Evolutionary conservation across 768 basidiomycete genomes (phyloP).

Genomic region (Lactarius indigo): DNA sequence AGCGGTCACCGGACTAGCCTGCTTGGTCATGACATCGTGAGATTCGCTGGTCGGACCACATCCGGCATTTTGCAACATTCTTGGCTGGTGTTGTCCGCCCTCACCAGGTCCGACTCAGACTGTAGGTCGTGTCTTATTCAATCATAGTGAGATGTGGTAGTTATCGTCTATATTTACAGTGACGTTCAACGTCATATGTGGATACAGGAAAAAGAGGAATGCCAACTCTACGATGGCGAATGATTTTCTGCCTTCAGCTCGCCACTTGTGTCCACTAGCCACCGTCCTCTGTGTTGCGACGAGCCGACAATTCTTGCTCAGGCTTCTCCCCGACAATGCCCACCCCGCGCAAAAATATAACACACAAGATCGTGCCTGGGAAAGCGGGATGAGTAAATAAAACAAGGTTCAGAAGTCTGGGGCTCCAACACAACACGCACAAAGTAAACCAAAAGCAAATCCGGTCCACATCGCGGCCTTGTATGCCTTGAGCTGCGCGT

Average conservation of each 20-base stretch:
- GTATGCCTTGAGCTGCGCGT: slow-evolving; percentile 49
- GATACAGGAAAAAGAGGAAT: too few relatives aligned
- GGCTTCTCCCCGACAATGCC: slow-evolving; percentile 40
- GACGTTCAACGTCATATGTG: too few relatives aligned
- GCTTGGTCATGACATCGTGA: too few relatives aligned
- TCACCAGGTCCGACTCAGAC: too few relatives aligned
- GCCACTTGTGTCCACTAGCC: background rate
- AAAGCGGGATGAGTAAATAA: background rate
- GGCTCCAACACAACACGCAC: slow-evolving; percentile 37
- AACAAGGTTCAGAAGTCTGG: background rate
- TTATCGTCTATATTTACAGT: too few relatives aligned
- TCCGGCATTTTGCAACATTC: too few relatives aligned
- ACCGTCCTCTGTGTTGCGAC: background rate
- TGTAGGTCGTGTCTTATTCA: too few relatives aligned
- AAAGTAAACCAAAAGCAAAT: slow-evolving; percentile 58
- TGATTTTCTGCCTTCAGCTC: background rate
- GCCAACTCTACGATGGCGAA: too few relatives aligned
- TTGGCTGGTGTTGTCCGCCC: too few relatives aligned
- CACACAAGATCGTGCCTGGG: slow-evolving; percentile 12
- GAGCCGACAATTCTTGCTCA: background rate
- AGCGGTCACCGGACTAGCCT: too few relatives aligned
- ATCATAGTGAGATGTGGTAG: too few relatives aligned
- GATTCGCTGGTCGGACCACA: too few relatives aligned
- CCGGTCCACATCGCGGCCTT: slow-evolving; percentile 61
- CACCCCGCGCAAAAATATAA: slow-evolving; percentile 35